Evolutionary conservation across 768 basidiomycete genomes (phyloP).

Genomic region (Lactarius deliciosus): DNA sequence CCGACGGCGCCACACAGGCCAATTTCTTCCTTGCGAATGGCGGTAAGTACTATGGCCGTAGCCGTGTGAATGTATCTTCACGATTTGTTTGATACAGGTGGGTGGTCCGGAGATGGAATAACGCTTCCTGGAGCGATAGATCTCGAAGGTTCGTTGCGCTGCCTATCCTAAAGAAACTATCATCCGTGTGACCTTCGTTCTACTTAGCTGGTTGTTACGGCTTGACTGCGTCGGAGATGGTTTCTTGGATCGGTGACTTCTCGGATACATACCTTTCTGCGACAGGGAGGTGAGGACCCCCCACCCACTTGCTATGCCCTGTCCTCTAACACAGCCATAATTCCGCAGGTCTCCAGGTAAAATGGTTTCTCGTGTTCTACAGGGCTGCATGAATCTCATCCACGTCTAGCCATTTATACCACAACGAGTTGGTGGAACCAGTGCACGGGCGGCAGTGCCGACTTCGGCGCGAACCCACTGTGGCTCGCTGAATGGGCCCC

Average conservation of each 20-base stretch:
- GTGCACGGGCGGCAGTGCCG: conserved; percentile 59
- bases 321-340: background rate
- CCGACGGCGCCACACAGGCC: conserved; percentile 61
- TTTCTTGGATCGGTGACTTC: conserved; percentile 61
- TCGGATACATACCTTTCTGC: conserved; percentile 54
- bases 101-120: conserved; percentile 56
- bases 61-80: background rate
- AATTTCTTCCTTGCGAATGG: conserved; percentile 52
- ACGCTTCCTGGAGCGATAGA: conserved; percentile 67
- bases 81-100: conserved; percentile 37
- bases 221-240: conserved; percentile 53
- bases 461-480: conserved; percentile 54
- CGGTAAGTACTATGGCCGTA: background rate
- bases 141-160: conserved; percentile 52
- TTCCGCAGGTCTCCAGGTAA: conserved; percentile 43
- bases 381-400: background rate
- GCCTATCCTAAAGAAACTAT: background rate
- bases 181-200: background rate
- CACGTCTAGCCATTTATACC: conserved; percentile 54
- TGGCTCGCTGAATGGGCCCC: conserved; percentile 60
- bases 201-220: conserved; percentile 50
- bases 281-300: conserved; percentile 45
- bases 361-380: conserved; percentile 7
- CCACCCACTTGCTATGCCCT: background rate
- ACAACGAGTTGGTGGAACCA: conserved; percentile 68